Evolutionary conservation across 176 grass and related monocot species (phyloP).

Genomic region (Rhynchospora tenuis): DNA sequence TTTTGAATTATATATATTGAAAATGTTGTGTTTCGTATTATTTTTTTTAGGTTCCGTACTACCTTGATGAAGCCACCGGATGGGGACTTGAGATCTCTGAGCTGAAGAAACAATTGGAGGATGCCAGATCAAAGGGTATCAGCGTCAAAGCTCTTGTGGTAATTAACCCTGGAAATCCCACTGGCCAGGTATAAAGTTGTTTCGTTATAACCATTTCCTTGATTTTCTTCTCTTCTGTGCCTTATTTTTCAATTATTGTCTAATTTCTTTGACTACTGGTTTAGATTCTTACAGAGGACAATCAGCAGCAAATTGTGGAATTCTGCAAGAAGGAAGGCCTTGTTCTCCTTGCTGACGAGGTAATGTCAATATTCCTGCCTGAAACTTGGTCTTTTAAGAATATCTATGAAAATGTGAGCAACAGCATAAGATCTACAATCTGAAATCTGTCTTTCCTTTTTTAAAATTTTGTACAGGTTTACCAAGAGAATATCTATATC

Average conservation of each 20-base stretch:
- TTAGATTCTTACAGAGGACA: conserved; percentile 52
- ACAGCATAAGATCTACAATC: neutral
- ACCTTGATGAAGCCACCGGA: conserved; percentile 47
- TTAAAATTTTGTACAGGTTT: conserved; percentile 46
- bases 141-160: conserved; percentile 61
- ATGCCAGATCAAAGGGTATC: conserved; percentile 46
- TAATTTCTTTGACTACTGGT: neutral
- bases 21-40: neutral
- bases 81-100: conserved; percentile 51
- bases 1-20: neutral
- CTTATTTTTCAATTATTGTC: neutral
- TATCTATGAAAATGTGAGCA: neutral
- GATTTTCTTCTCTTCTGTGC: neutral
- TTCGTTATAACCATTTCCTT: neutral
- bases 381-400: neutral
- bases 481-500: conserved; percentile 70
- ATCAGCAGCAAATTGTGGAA: conserved; percentile 55
- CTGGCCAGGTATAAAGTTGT: conserved; percentile 51
- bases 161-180: conserved; percentile 83
- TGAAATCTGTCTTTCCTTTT: neutral
- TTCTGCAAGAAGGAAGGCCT: conserved; percentile 66
- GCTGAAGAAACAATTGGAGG: conserved; percentile 57
- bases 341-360: conserved; percentile 86
- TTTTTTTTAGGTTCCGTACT: conserved; percentile 63
- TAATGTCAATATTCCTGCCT: conserved; percentile 23